Evolutionary conservation across 176 grass and related monocot genomes (phyloP), one percentile per base, ranked within the genome.

Genomic region (Puya raimondii): DNA sequence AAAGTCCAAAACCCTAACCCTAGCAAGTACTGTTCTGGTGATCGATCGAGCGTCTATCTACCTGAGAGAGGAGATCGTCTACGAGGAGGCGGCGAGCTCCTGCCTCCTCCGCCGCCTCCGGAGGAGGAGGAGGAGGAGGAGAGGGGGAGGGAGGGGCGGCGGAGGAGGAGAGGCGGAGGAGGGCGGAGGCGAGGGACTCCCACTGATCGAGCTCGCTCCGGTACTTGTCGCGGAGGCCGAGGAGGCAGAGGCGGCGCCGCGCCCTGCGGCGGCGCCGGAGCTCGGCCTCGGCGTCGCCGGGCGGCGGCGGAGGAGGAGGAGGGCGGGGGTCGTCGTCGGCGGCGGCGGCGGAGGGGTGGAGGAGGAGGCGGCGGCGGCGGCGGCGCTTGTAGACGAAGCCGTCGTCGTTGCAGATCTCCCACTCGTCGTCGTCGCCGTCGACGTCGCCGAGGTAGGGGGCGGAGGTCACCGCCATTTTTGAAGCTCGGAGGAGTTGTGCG

Each of bases 381-480:
- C 73, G 73, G 61, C 63, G 73, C 63, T 75, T 75, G 63, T 75
- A 75, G 22, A 75, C 49, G 73, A 75, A 75, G 48, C 63, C 73
- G 12, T 53, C 23, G 9, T 75, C 73, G 15, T 75, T 75, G 73
- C 73, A 66, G 49, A 75, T 75, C 49, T 75, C 73, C 63, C 73
- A 75, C 61, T 66, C 73, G 63, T 42, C 73, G 63, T 66, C 63
- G 23, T 48, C 71, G 71, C 2, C 6, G 29, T 66, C 73, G 63
- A 20, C 73, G 63, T 66, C 63, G 63, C 47, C 56, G n/a, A 59
- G 20, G 20, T 18, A 50, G 48, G 56, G n/a, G 56, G 56, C 16
- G 16, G 56, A 59, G 56, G 56, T 21, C 56, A 21, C 56, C 56
- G n/a, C n/a, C 56, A 59, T 59, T 47, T 12, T 10, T 47, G 27